Evolutionary conservation across 257 asterid species (phyloP).

Genomic region (Solanum habrochaites): DNA sequence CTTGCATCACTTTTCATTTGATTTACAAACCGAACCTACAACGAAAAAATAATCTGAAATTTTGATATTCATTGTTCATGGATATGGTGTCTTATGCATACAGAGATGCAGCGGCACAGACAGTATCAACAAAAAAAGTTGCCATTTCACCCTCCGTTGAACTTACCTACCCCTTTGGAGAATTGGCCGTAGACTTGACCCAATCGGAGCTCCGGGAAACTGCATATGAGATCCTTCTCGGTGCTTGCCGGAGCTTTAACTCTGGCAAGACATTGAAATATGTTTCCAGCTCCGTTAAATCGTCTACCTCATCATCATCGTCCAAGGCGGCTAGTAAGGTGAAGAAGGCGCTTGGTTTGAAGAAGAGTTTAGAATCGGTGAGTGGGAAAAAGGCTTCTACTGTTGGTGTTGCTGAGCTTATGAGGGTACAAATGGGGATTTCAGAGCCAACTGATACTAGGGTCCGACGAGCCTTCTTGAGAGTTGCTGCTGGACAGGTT

Average conservation of each 20-base stretch:
- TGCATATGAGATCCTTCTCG: conserved; percentile 80
- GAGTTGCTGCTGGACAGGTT: conserved; percentile 91
- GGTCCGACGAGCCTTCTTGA: conserved; percentile 60
- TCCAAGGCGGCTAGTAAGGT: conserved; percentile 52
- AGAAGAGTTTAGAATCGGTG: conserved; percentile 18
- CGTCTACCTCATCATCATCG: not conserved
- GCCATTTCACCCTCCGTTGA: not conserved
- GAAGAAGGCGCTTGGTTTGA: conserved; percentile 71
- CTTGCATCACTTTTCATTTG: not conserved
- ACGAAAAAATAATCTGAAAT: not conserved
- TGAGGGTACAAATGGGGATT: conserved; percentile 80
- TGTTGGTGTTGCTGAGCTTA: conserved; percentile 49
- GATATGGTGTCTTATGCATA: conserved; percentile 8
- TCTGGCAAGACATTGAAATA: conserved; percentile 59
- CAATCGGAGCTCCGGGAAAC: conserved; percentile 77
- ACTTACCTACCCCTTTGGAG: conserved; percentile 48
- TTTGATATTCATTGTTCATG: not conserved
- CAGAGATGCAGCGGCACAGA: not conserved
- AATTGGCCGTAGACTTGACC: conserved; percentile 45
- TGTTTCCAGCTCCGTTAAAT: conserved; percentile 35
- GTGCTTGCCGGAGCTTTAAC: conserved; percentile 68
- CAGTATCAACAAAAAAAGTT: not conserved
- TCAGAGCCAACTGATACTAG: conserved; percentile 79
- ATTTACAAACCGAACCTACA: not conserved
- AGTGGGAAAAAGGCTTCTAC: conserved; percentile 18